Evolutionary conservation across 306 rosid species (phyloP).

Genomic region (Ormosia semicastrata): DNA sequence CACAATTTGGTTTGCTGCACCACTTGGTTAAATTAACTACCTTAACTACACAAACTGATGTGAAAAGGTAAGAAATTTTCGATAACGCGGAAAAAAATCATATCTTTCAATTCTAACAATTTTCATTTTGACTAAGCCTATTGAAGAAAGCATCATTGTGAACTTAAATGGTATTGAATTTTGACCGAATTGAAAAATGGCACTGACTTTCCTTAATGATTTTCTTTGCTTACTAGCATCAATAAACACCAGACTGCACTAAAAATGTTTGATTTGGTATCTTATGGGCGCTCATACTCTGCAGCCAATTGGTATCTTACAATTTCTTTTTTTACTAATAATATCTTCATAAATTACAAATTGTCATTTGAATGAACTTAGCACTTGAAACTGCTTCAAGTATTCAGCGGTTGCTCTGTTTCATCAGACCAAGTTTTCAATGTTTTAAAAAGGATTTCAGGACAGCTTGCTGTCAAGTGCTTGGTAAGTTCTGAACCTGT

Average conservation of each 20-base stretch:
- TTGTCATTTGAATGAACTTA: background rate
- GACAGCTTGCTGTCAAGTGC: constrained; percentile 31
- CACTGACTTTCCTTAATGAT: background rate
- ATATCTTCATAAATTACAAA: background rate
- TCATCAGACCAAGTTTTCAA: constrained; percentile 16
- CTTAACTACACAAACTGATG: background rate
- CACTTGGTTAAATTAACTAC: background rate
- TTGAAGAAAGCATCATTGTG: background rate
- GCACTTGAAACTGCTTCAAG: constrained; percentile 19
- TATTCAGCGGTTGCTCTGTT: constrained; percentile 38
- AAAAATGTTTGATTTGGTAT: background rate
- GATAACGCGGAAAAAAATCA: background rate
- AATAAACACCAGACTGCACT: background rate
- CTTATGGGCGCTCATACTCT: background rate
- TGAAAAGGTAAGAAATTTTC: background rate
- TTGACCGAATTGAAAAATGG: background rate
- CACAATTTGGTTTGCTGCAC: background rate
- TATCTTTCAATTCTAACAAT: background rate
- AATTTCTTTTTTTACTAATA: background rate
- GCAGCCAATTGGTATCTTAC: too few relatives aligned
- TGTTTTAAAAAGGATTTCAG: background rate
- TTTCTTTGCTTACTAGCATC: background rate
- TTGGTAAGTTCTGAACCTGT: constrained; percentile 19
- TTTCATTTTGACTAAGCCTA: background rate
- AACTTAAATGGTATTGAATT: background rate